A percentile compares a stretch with the other conserved stretches of the same genome.
Conservation (phyloP, 768 basidiomycete species). For the Suillus decipiens region DNA sequence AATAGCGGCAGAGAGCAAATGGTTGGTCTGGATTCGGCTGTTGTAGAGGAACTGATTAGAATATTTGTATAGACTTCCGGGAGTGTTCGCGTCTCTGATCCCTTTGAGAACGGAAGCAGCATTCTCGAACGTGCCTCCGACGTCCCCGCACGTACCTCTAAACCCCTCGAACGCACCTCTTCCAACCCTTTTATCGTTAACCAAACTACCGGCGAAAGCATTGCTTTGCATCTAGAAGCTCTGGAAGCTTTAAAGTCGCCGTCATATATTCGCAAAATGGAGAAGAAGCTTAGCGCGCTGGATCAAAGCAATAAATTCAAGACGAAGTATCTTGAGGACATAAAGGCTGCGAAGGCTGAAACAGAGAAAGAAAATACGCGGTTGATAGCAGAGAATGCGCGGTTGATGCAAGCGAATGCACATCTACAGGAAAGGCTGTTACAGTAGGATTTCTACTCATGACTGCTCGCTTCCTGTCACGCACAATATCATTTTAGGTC, state of each 20-base stretch:
- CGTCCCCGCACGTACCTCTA: conserved; percentile 13
- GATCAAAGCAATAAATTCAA: conserved; percentile 38
- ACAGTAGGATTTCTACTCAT: not conserved
- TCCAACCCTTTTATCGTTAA: not conserved
- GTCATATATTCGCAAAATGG: conserved; percentile 39
- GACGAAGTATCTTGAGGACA: conserved; percentile 18
- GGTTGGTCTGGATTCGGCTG: conserved; percentile 15
- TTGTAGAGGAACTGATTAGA: conserved; percentile 3
- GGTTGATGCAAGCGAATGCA: conserved; percentile 17
- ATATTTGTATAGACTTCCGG: conserved; percentile 8
- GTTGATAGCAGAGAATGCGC: conserved; percentile 10
- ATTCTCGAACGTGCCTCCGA: conserved; percentile 13
- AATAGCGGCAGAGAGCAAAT: conserved; percentile 6
- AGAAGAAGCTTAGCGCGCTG: conserved; percentile 39
- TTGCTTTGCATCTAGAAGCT: conserved; percentile 12
- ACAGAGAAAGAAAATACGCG: not conserved
- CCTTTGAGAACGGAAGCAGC: not conserved
- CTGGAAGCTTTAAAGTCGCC: conserved; percentile 20
- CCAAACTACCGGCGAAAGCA: not conserved
- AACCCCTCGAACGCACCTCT: conserved; percentile 15
- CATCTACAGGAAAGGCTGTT: conserved; percentile 13
- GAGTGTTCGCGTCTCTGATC: not conserved
- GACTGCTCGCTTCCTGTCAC: not conserved
- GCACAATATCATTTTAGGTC: not conserved
- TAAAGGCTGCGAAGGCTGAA: conserved; percentile 11